Percentiles rank a stretch among this genome's conserved stretches.
Evolutionary conservation across 1,284 basidiomycete species (phyloP).

Genomic region (Schizopora paradoxa): DNA sequence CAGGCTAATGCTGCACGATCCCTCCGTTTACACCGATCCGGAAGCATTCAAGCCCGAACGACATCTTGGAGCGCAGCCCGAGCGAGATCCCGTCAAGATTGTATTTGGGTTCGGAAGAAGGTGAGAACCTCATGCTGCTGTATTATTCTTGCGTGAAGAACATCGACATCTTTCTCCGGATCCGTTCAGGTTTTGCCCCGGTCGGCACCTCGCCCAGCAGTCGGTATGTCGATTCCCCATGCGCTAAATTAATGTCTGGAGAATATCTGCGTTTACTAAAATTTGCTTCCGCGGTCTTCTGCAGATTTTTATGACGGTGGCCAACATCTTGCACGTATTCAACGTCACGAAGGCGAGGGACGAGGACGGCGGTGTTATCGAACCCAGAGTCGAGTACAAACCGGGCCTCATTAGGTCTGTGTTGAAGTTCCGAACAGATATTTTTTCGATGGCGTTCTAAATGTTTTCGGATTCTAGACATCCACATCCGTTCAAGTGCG

Average conservation of each 20-base stretch:
- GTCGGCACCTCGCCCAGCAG: slow-evolving; percentile 15
- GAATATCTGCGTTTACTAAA: background rate
- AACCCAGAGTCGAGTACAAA: slow-evolving; percentile 3
- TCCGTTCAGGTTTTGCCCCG: slow-evolving; percentile 19
- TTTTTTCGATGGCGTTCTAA: too few species aligned
- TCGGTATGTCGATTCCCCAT: slow-evolving; percentile 1
- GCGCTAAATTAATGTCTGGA: background rate
- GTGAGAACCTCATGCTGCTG: background rate
- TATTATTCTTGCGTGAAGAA: background rate
- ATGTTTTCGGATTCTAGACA: slow-evolving; percentile 5
- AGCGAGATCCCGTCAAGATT: slow-evolving; percentile 7
- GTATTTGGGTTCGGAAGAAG: slow-evolving; percentile 13
- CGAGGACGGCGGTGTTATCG: slow-evolving; percentile 10
- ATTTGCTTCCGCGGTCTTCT: background rate
- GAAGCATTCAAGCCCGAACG: background rate
- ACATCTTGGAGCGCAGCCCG: background rate
- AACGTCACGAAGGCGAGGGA: slow-evolving; percentile 16
- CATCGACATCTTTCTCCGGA: background rate
- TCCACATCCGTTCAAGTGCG: slow-evolving; percentile 17
- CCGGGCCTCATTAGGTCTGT: slow-evolving; percentile 7
- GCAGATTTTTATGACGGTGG: slow-evolving; percentile 17
- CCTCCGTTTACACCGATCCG: background rate
- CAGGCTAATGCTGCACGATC: background rate
- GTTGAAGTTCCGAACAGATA: too few species aligned
- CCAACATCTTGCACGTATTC: slow-evolving; percentile 18